Evolutionary conservation across 176 grass and related monocot genomes (phyloP).

Genomic region (Juncus inflexus): DNA sequence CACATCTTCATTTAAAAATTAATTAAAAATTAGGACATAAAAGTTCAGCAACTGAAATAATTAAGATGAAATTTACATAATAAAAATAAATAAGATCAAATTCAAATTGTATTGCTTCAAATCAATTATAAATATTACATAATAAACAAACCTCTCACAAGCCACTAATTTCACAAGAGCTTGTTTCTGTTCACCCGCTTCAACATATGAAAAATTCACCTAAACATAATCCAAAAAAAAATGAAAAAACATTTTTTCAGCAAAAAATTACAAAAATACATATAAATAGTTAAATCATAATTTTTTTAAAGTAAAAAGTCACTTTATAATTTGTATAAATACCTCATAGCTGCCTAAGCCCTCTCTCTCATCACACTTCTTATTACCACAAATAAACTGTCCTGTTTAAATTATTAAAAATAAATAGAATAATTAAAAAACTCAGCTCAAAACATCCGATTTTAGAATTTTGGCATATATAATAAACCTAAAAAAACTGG

Average conservation of each 20-base stretch:
- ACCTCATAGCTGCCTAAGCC: slow-evolving; percentile 87
- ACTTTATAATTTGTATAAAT: slow-evolving; percentile 16
- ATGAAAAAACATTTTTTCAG: neutral
- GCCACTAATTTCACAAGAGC: slow-evolving; percentile 93
- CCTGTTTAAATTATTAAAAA: slow-evolving; percentile 32
- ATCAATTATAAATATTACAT: slow-evolving; percentile 5
- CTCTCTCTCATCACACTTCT: slow-evolving; percentile 56
- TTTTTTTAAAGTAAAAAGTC: neutral
- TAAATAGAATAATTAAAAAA: too few relatives aligned
- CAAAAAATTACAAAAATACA: slow-evolving; percentile 8
- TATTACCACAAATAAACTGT: slow-evolving; percentile 93
- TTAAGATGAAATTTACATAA: too few relatives aligned
- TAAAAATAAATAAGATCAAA: too few relatives aligned
- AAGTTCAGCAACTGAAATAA: too few relatives aligned
- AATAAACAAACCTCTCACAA: slow-evolving; percentile 56
- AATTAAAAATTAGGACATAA: too few relatives aligned
- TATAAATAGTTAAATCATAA: slow-evolving; percentile 6
- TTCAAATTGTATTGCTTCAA: neutral
- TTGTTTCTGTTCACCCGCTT: slow-evolving; percentile 80
- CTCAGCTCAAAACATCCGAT: too few relatives aligned
- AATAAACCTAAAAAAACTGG: neutral
- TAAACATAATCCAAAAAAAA: slow-evolving; percentile 11
- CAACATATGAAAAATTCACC: slow-evolving; percentile 95
- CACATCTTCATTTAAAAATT: slow-evolving; percentile 60
- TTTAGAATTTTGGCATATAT: too few relatives aligned